These are phyloP conservation scores for Botryobasidium botryosum DNA, from an alignment of 768 basidiomycete genomes.

Conservation along the genomic window DNA sequence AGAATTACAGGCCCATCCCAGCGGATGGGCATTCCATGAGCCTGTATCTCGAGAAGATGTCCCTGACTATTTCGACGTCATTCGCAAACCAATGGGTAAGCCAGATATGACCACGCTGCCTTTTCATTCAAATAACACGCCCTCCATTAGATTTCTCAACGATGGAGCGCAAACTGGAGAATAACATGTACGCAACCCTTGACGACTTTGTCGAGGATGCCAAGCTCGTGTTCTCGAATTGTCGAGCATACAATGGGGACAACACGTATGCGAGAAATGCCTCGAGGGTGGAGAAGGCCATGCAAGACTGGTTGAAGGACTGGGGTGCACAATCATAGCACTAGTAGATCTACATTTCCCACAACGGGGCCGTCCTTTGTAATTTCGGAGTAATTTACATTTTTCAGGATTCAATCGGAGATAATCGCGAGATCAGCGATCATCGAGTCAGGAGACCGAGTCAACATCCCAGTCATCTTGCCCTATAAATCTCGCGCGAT, in stretches of 20 bases:
- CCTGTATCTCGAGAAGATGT: slow-evolving; percentile 74
- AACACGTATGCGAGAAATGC: slow-evolving; percentile 71
- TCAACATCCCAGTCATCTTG: background rate
- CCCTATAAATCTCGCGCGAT: background rate
- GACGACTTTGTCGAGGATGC: slow-evolving; percentile 65
- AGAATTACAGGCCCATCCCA: slow-evolving; percentile 59
- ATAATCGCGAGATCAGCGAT: too few species aligned
- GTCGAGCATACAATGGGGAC: slow-evolving; percentile 73
- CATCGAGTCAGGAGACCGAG: background rate
- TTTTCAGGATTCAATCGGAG: too few species aligned
- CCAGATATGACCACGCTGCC: slow-evolving; percentile 9
- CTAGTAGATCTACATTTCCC: too few species aligned
- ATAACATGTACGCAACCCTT: slow-evolving; percentile 62
- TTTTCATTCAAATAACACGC: background rate
- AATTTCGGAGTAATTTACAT: too few species aligned
- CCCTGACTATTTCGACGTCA: slow-evolving; percentile 75
- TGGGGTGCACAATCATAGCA: too few species aligned
- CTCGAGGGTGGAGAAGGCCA: slow-evolving; percentile 60
- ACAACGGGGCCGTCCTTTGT: too few species aligned
- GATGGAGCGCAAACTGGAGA: slow-evolving; percentile 81
- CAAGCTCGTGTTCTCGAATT: slow-evolving; percentile 77
- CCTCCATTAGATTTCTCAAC: slow-evolving; percentile 52
- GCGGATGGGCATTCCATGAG: slow-evolving; percentile 72
- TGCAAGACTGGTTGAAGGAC: slow-evolving; percentile 30
- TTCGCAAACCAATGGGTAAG: slow-evolving; percentile 86